Base-by-base conservation (phyloP, 2,329 filamentous ascomycete genomes). In the Pyricularia sp. region DNA sequence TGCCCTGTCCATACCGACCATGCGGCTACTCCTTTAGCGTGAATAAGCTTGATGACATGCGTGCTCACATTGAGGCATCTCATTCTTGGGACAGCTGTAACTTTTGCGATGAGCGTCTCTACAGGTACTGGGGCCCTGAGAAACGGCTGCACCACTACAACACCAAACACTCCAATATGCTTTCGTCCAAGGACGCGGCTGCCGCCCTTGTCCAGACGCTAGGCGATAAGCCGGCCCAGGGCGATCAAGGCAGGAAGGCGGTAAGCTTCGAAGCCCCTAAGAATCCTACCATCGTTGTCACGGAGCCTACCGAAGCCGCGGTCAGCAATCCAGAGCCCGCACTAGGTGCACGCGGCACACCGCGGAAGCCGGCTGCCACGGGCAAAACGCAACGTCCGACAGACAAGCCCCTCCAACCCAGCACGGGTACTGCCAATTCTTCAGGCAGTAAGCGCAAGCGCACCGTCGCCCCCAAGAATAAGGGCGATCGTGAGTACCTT, bases 21-120 rank as follows among this genome's bases (percentile, higher is more conserved):
- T 61, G 64, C 64, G 40, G 24, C 1, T 26, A 55, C 57, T 30
- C 59, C 59, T 64, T 64, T 19, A 10, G 19, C 19, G 26, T 59
- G 49, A 28, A 31, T n/a, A 26, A 28, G 28, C 55, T 19, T 12
- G 64, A 65, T 28, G n/a, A 31, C 28, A 19, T n/a, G 6, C n/a
- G 19, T 9, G 28, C 9, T 30, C 64, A 65, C 28, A 33, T 61
- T 30, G 60, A 61, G 26, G 24, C 35, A 26, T 19, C 16, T 12
- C 64, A 65, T 28, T 1, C 12, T 26, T 19, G 9, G 22, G 64
- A 65, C 10, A 62, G 13, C 35, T 65, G 64, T 59, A 65, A 65
- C 57, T 65, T 65, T 57, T 65, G 64, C 63, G 31, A 62, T 12
- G 55, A 65, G 31, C 57, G 57, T 31, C 64, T 65, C 22, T 65